These are phyloP conservation scores for Teratosphaeria destructans DNA, from an alignment of 2,329 filamentous ascomycete genomes.

Conservation along the genomic window DNA sequence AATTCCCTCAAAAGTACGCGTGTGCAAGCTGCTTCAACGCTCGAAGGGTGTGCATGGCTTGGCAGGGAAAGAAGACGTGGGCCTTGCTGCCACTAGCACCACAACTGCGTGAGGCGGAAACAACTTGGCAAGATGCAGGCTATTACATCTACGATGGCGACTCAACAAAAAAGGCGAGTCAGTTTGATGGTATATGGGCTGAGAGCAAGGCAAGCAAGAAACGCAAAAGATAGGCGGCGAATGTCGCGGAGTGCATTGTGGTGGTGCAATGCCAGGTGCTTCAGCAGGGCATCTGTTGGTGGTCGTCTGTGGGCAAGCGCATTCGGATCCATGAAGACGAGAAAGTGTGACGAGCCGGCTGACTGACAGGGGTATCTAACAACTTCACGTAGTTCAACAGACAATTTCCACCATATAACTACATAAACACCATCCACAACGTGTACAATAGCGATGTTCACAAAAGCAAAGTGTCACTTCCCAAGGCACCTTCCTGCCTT, in stretches of 20 bases:
- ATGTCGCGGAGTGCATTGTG: too few species aligned
- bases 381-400: background rate
- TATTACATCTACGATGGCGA: background rate
- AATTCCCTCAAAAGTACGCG: constrained; percentile 2
- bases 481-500: background rate
- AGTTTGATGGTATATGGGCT: background rate
- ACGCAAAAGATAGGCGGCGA: background rate
- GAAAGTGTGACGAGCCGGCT: background rate
- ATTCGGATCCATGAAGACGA: too few species aligned
- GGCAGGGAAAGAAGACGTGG: constrained; percentile 6
- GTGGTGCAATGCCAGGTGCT: background rate
- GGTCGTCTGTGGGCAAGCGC: too few species aligned
- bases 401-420: background rate
- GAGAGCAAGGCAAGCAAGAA: background rate
- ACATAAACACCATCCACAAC: background rate
- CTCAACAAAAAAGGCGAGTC: background rate
- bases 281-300: background rate
- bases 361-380: background rate
- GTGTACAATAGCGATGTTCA: background rate
- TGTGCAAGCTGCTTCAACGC: constrained; percentile 10
- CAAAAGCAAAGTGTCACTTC: background rate
- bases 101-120: background rate
- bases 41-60: constrained; percentile 6
- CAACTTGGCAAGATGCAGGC: background rate
- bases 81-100: constrained; percentile 5